Conservation (phyloP, 2,329 filamentous ascomycete species). For the Xylaria multiplex region DNA sequence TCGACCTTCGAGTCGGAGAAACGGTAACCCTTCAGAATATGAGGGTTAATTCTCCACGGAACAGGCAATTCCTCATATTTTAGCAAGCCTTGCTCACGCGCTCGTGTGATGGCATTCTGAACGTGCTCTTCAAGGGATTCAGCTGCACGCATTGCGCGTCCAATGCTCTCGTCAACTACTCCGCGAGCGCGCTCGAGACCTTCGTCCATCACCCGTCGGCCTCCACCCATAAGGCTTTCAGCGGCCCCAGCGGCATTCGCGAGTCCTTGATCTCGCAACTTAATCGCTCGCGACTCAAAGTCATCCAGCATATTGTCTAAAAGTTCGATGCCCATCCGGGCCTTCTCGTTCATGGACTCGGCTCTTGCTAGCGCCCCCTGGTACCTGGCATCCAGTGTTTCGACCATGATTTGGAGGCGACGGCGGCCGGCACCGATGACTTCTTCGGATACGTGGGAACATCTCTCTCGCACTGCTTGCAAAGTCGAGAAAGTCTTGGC, state of each 20-base stretch:
- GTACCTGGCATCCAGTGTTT: constrained; percentile 88
- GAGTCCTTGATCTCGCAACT: constrained; percentile 80
- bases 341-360: constrained; percentile 91
- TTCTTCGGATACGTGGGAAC: constrained; percentile 89
- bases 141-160: constrained; percentile 83
- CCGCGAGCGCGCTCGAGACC: constrained; percentile 78
- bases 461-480: constrained; percentile 85
- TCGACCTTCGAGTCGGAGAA: constrained; percentile 92
- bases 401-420: constrained; percentile 87
- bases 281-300: constrained; percentile 83
- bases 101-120: constrained; percentile 77
- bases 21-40: constrained; percentile 91
- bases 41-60: constrained; percentile 94
- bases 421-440: constrained; percentile 87
- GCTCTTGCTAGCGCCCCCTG: constrained; percentile 85
- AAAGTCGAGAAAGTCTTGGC: constrained; percentile 86
- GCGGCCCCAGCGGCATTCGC: constrained; percentile 73
- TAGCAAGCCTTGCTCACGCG: constrained; percentile 83
- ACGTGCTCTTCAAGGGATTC: constrained; percentile 86
- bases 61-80: constrained; percentile 88
- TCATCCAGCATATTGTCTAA: constrained; percentile 88
- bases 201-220: constrained; percentile 82
- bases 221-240: constrained; percentile 78
- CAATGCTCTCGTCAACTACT: constrained; percentile 82
- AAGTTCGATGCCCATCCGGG: constrained; percentile 83